A percentile compares a stretch with the other conserved stretches of the same genome.
Conservation (phyloP, 805 yeast species). For the Grigorovia humatica region DNA sequence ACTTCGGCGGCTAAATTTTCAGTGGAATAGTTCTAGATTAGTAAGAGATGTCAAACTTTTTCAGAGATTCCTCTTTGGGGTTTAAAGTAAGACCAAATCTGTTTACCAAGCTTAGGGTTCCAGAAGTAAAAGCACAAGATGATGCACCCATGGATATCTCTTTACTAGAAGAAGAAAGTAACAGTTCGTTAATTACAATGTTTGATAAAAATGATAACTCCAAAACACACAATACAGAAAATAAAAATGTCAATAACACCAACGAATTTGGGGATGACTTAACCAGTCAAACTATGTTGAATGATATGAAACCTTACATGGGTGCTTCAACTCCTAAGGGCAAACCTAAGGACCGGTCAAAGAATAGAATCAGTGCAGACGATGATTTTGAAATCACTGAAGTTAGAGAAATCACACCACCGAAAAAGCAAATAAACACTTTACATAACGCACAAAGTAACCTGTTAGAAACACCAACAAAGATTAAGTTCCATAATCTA, state of each 20-base stretch:
- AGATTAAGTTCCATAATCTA: not conserved
- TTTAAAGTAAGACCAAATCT: slow-evolving; percentile 28
- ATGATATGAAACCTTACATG: not conserved
- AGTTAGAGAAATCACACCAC: slow-evolving; percentile 22
- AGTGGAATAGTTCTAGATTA: not conserved
- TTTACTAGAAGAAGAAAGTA: slow-evolving; percentile 9
- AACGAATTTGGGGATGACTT: not conserved
- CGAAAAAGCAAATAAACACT: not conserved
- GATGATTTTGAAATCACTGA: slow-evolving; percentile 35
- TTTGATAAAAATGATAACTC: not conserved
- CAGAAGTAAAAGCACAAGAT: slow-evolving; percentile 7
- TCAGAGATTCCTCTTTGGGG: slow-evolving; percentile 22
- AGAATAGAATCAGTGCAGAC: slow-evolving; percentile 5
- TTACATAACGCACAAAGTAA: not conserved
- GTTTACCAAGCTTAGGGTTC: slow-evolving; percentile 21
- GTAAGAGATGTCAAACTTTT: slow-evolving; percentile 24
- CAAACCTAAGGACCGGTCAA: slow-evolving; percentile 2
- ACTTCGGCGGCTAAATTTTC: slow-evolving; percentile 14
- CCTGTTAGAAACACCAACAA: not conserved
- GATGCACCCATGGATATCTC: slow-evolving; percentile 1
- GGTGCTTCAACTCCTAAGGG: slow-evolving; percentile 8
- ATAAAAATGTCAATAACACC: not conserved
- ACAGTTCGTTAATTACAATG: slow-evolving; percentile 8
- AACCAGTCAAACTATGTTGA: not conserved
- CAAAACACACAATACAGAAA: not conserved